phyloP scores from a whole-genome alignment of 1,284 basidiomycete genomes.

The Malassezia brasiliensis region DNA sequence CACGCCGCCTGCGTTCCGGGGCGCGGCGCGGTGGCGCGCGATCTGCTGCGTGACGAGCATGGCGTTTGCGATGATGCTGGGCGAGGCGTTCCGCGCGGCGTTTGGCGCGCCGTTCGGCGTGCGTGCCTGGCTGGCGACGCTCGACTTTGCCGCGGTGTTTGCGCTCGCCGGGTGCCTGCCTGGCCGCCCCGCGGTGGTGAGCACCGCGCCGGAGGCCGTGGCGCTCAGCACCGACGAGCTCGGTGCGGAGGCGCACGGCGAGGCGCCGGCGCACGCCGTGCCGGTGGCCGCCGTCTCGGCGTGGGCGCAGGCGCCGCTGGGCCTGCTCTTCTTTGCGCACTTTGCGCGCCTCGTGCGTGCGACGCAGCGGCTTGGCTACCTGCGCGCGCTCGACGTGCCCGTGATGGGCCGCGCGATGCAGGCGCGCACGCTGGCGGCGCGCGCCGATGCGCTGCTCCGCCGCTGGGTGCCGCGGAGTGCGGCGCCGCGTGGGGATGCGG shows the following conservation, averaged over 20 bases:
- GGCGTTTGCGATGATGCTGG: neutral
- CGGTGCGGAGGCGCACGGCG: neutral
- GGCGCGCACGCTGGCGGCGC: neutral
- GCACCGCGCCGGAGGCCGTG: neutral
- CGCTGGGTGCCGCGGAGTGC: neutral
- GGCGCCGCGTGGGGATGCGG: neutral
- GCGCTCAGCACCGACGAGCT: neutral
- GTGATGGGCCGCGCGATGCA: slow-evolving; percentile 6
- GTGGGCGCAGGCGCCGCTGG: slow-evolving; percentile 3
- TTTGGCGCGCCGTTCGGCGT: slow-evolving; percentile 4
- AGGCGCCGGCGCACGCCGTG: neutral
- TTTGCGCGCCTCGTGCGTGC: neutral
- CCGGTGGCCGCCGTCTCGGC: slow-evolving; percentile 2
- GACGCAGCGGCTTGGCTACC: neutral
- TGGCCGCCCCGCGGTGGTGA: neutral
- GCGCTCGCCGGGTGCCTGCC: neutral
- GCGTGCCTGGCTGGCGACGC: neutral
- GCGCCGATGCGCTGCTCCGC: neutral
- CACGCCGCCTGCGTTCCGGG: neutral
- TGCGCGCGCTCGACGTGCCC: slow-evolving; percentile 11
- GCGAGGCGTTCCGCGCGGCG: slow-evolving; percentile 7
- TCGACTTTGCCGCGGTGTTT: neutral
- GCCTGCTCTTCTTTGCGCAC: slow-evolving; percentile 7
- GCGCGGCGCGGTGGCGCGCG: neutral
- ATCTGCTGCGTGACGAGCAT: slow-evolving; percentile 4